Evolutionary conservation across 257 asterid genomes (phyloP).

Genomic region (Primulina eburnea): DNA sequence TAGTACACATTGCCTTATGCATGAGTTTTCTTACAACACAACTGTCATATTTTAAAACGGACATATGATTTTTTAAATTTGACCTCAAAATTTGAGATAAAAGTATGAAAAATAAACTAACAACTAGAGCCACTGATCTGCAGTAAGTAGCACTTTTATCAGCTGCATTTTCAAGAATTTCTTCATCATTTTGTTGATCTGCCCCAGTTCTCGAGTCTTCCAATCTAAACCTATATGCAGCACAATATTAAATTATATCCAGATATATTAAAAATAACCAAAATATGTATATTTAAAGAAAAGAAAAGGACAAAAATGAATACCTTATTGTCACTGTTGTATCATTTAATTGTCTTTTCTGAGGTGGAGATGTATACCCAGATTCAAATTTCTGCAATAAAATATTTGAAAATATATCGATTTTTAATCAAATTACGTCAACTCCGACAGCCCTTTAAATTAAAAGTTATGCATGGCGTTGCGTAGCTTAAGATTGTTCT

Average conservation of each 20-base stretch:
- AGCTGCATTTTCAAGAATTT: slow-evolving; percentile 24
- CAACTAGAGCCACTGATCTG: slow-evolving; percentile 65
- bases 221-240: slow-evolving; percentile 39
- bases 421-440: not conserved
- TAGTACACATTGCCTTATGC: not conserved
- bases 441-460: not conserved
- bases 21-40: slow-evolving; percentile 21
- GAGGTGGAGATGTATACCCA: slow-evolving; percentile 61
- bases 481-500: slow-evolving; percentile 27
- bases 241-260: not conserved
- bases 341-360: slow-evolving; percentile 41
- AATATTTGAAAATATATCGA: not conserved
- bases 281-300: not conserved
- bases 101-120: slow-evolving; percentile 31
- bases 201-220: slow-evolving; percentile 41
- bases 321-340: slow-evolving; percentile 66
- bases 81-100: slow-evolving; percentile 6
- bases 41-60: slow-evolving; percentile 10
- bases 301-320: not conserved
- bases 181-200: slow-evolving; percentile 32
- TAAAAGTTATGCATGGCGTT: not conserved
- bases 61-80: not conserved
- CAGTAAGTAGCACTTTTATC: slow-evolving; percentile 61
- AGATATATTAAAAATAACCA: not conserved
- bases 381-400: slow-evolving; percentile 79